phyloP scores from a whole-genome alignment of 176 grass and related monocot genomes.

The Carex pumila region DNA sequence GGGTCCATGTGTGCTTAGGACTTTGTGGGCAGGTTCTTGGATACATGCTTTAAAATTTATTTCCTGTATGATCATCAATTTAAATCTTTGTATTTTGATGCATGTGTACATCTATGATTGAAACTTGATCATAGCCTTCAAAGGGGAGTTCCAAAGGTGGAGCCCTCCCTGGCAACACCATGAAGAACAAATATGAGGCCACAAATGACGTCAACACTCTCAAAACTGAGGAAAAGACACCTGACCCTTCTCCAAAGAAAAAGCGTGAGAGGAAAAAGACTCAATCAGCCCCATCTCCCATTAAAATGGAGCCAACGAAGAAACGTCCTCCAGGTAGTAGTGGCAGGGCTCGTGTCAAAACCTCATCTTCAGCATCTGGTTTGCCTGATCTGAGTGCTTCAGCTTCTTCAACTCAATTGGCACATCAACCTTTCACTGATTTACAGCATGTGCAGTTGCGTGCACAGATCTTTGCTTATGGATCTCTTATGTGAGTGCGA shows the following conservation, averaged over 20 bases:
- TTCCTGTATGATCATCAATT: not conserved
- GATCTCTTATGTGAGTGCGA: constrained; percentile 88
- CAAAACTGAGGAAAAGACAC: constrained; percentile 8
- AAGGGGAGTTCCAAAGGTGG: constrained; percentile 30
- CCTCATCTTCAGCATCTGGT: constrained; percentile 37
- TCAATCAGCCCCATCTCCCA: constrained; percentile 25
- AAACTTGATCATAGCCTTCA: constrained; percentile 32
- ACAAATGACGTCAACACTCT: constrained; percentile 19
- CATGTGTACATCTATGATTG: not conserved
- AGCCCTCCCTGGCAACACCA: constrained; percentile 22
- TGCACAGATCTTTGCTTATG: constrained; percentile 97
- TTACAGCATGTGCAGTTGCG: constrained; percentile 82
- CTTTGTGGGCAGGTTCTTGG: not conserved
- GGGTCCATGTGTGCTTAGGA: not conserved
- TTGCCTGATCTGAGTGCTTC: constrained; percentile 47
- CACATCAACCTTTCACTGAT: constrained; percentile 74
- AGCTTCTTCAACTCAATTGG: constrained; percentile 40
- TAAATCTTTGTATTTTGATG: not conserved
- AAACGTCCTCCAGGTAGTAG: constrained; percentile 28
- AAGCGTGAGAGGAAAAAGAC: constrained; percentile 37
- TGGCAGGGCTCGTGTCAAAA: constrained; percentile 36
- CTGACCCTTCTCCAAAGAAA: constrained; percentile 17
- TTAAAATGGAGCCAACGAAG: constrained; percentile 17
- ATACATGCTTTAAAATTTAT: not conserved
- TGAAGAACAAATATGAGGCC: constrained; percentile 33